Base-by-base conservation (phyloP, 495 filamentous ascomycete genomes). In the Penicillium silybi region DNA sequence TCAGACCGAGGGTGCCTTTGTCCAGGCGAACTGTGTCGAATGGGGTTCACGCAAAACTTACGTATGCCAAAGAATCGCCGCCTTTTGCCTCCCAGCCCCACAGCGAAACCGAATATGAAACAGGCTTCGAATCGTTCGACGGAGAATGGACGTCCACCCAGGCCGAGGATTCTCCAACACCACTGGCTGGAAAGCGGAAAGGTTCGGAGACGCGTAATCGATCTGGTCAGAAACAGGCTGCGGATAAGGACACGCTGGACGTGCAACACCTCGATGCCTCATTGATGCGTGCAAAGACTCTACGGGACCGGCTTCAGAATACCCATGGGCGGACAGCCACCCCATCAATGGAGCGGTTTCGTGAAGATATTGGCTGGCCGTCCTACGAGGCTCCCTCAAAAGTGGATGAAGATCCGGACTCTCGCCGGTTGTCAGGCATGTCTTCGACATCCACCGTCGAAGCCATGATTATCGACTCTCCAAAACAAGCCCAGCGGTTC, bases 381-480 rank as follows among this genome's bases (percentile, higher is more conserved):
- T 62, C 67, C 6, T 44, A 54, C 25, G 67, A 70, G 29, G 48
- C 61, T 46, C 46, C 51, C 7, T 43, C 53, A 11, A 46, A 13
- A 10, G 10, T 57, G 10, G 26, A 53, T 6, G 49, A 64, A 20
- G 56, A 73, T 18, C 71, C 79, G 38, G 64, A 76, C 6, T 73
- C 57, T 18, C 66, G 62, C 32, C 61, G 77, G 11, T 77, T 81
- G 27, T 92, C 88, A 17, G 75, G 71, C 15, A 74, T 84, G 52
- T 90, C 88, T 10, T 79, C 75, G 6, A 75, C 79, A 8, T 89
- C 87, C 4, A 89, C 87, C 0, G 78, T 90, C 15, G 85, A 87
- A 67, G 87, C 83, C 10, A 79, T 88, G 65, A 77, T 89, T 22
- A 80, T 89, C 32, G 84, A 87, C 43, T 71, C 74, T 4, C 74